Base-by-base conservation (phyloP, 345 rosid species). In the Kandelia obovata region DNA sequence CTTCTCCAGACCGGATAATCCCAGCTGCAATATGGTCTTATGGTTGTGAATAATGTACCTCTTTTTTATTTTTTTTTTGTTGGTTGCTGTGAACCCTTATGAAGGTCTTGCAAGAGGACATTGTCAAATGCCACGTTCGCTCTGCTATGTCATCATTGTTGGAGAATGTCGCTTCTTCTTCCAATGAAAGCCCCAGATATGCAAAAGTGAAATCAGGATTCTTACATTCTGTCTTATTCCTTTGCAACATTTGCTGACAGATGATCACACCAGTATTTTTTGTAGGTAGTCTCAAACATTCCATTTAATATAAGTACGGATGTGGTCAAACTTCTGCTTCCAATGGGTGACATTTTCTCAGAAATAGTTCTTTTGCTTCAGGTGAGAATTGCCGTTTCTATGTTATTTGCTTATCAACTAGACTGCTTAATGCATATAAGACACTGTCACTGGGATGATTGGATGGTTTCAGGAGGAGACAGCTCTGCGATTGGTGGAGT, bases 221-320 rank as follows among this genome's bases (percentile, higher is more conserved):
- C 28, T 20, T n/a, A 11, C 6, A 34, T 55, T 55, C 23, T 11
- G 9, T 25, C 39, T 66, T 47, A 27, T 28, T 21, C 32, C 43
- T 39, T 43, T 0, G 6, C 32, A 20, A 17, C 6, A 3, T 26
- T 67, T 37, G 1, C 53, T 56, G 51, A 58, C 2, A 10, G 47
- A 66, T 1, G 49, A 39, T 19, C 1, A 11, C 15, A 19, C 32
- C 0, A 25, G 17, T 56, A 21, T 23, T 53, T 56, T 25, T 76
- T 79, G 70, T 83, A 94, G 97, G 97, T 94, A 20, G 96, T 94
- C 16, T 70, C 98, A 61, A 94, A 89, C 68, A 80, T 91, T 68
- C 98, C 97, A 55, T 94, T 91, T 62, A 94, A 91, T 80, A 86
- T 94, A 63, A 91, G 91, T 79, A 94, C 86, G 25, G 96, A 94